Percentiles rank a stretch among this genome's conserved stretches.
phyloP scores from a whole-genome alignment of 2,329 filamentous ascomycete species.

The Ophiostoma australiae region DNA sequence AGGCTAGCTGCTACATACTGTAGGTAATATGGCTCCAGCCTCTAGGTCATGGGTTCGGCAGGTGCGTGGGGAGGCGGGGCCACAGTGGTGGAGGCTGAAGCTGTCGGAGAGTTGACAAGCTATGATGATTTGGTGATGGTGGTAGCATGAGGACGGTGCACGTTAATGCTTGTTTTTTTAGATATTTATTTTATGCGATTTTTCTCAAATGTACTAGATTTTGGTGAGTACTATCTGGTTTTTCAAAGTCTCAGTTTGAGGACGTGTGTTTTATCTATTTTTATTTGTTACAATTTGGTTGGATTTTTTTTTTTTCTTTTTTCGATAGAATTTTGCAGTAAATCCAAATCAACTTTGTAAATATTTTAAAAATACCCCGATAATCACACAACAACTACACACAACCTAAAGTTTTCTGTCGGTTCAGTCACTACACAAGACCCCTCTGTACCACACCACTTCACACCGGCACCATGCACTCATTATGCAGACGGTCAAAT shows the following conservation, averaged over 20 bases:
- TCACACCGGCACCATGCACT: not conserved
- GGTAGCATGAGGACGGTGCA: not conserved
- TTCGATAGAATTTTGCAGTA: not conserved
- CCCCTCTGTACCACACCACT: slow-evolving; percentile 2
- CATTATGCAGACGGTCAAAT: not conserved
- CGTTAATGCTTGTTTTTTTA: not conserved
- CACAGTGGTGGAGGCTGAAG: not conserved
- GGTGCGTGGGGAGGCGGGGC: slow-evolving; percentile 5
- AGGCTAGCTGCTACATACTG: not conserved
- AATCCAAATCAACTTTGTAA: not conserved
- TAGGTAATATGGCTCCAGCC: not conserved
- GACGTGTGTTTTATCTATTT: not conserved
- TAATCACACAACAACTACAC: not conserved
- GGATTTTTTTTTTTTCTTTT: not conserved
- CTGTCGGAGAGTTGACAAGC: not conserved
- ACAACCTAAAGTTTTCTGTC: not conserved
- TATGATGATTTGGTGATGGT: not conserved
- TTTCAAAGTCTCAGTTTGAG: not conserved
- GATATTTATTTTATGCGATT: not conserved
- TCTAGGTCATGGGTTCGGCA: not conserved
- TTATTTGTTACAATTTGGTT: not conserved
- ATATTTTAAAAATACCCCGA: not conserved
- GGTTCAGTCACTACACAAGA: not conserved
- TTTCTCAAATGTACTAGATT: not conserved
- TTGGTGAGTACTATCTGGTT: not conserved